Evolutionary conservation across 495 filamentous ascomycete species (phyloP).

Genomic region (Penicillium robsamsonii): DNA sequence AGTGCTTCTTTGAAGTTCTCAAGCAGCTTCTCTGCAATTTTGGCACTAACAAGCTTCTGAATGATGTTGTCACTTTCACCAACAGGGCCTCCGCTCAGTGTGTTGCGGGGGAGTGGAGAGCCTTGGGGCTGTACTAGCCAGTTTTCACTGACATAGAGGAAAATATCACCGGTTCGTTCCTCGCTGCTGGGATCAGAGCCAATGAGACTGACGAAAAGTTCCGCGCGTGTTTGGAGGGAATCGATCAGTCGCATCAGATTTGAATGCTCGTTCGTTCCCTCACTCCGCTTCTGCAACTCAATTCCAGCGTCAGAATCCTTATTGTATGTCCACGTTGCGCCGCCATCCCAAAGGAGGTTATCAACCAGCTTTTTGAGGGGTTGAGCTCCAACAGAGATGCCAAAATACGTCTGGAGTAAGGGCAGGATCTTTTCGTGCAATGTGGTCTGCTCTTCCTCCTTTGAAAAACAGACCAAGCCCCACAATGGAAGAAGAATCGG

Average conservation of each 20-base stretch:
- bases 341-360: conserved; percentile 54
- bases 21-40: conserved; percentile 65
- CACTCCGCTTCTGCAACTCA: conserved; percentile 32
- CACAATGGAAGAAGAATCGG: conserved; percentile 67
- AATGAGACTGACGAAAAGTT: conserved; percentile 56
- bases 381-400: conserved; percentile 42
- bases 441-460: conserved; percentile 26
- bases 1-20: conserved; percentile 65
- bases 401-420: conserved; percentile 49
- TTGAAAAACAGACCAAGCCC: conserved; percentile 59
- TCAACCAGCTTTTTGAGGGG: conserved; percentile 47
- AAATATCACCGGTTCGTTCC: conserved; percentile 58
- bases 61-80: conserved; percentile 41
- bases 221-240: conserved; percentile 39
- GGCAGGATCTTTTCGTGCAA: conserved; percentile 35
- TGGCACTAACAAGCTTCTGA: conserved; percentile 55
- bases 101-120: background rate
- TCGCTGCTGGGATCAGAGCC: conserved; percentile 50
- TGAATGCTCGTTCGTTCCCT: conserved; percentile 12
- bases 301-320: conserved; percentile 33
- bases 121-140: conserved; percentile 51
- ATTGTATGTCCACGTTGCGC: conserved; percentile 46
- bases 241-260: conserved; percentile 43
- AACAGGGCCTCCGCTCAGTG: conserved; percentile 17
- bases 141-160: conserved; percentile 59